Conservation (phyloP, 2,329 filamentous ascomycete species). For the Paraphoma chrysanthemicola region DNA sequence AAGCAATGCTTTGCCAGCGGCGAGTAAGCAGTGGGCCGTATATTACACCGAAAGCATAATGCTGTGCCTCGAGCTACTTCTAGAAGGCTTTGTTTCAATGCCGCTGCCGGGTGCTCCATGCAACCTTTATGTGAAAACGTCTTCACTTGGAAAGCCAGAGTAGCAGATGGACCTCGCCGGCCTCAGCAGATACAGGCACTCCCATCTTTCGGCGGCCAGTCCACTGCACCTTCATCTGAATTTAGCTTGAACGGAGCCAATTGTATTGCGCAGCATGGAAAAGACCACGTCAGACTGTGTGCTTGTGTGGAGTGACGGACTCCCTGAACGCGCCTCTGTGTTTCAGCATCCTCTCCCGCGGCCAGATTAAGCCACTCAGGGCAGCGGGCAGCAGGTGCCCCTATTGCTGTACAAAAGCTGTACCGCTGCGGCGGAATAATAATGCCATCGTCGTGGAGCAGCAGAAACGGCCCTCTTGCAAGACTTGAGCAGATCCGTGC, state of each 20-base stretch:
- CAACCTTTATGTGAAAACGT: constrained; percentile 3
- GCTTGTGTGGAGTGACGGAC: constrained; percentile 16
- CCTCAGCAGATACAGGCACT: constrained; percentile 3
- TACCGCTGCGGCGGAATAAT: constrained; percentile 8
- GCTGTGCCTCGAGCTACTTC: not conserved
- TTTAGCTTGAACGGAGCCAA: constrained; percentile 17
- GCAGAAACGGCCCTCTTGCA: not conserved
- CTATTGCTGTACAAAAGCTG: constrained; percentile 23
- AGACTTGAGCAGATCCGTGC: constrained; percentile 3
- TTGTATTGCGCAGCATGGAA: constrained; percentile 4
- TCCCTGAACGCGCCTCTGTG: constrained; percentile 38
- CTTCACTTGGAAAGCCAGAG: constrained; percentile 1
- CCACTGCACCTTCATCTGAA: constrained; percentile 21
- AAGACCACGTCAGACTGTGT: constrained; percentile 40
- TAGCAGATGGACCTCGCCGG: not conserved
- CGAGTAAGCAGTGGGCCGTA: too few relatives aligned
- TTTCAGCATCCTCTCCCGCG: constrained; percentile 31
- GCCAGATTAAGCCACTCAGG: constrained; percentile 28
- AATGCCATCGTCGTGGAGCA: not conserved
- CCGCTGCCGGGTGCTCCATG: constrained; percentile 8
- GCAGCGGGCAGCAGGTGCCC: constrained; percentile 12
- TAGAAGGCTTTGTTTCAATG: constrained; percentile 16
- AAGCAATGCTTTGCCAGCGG: not conserved
- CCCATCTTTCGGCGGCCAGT: constrained; percentile 7
- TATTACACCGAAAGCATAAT: not conserved